Evolutionary conservation across 768 basidiomycete species (phyloP), one percentile per base, ranked within the genome.

Genomic region (Amanita molliuscula): DNA sequence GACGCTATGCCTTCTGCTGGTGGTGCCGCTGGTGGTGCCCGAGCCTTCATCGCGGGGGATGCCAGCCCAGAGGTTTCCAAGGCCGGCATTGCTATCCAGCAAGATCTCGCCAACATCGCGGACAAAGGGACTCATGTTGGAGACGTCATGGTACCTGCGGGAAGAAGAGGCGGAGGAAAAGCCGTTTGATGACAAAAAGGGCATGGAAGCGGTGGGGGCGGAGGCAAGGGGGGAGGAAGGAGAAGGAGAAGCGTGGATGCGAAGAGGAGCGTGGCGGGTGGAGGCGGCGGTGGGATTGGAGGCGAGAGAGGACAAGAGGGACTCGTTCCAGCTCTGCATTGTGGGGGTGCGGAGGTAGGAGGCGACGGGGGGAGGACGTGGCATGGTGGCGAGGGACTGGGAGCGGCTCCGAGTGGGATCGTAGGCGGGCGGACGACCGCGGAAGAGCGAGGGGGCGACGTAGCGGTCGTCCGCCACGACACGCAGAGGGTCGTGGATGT

Each of bases 41-140:
- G 13, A 38, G 34, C 76, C 77, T 62, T 84, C 79, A 53, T 82
- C 81, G 31, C 76, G 71, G 3, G 76, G 80, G 72, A 76, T 77
- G n/a, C 82, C 79, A 0, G 81, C 73, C 86, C 86, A 89, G 3
- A 88, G 70, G 54, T 88, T 84, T 29, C 83, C 72, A 56, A 88
- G 77, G 0, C 81, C 80, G 0, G 81, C 76, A 3, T 78, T 79
- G 50, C 89, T 86, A 58, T 88, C 85, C 44, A 82, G 64, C 31
- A 89, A 64, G 50, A 90, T 87, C 64, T 84, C 80, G 5, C 78
- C 80, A 15, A 91, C 84, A 62, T 92, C 87, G 20, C 88, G 71
- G n/a, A 87, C 78, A 61, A 92, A 91, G 0, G 88, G 89, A 55
- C 79, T 82, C 77, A 88, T 85, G 62, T 90, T 91, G 26, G 86